phyloP scores from a whole-genome alignment of 2,329 filamentous ascomycete species.

The Exophiala sp. region DNA sequence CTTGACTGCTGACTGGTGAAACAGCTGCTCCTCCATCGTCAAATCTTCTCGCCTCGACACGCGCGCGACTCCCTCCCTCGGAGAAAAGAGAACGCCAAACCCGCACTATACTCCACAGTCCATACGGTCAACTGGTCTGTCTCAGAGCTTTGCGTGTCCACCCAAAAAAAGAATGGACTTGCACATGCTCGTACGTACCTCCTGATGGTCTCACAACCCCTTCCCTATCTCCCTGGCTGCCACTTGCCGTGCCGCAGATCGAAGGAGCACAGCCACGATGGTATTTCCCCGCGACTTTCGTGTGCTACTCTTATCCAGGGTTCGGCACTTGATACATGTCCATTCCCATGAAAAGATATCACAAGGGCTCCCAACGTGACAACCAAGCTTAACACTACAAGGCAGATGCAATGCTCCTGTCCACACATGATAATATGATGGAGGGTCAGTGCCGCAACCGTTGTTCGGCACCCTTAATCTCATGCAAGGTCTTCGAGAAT shows the following conservation, averaged over 20 bases:
- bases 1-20: constrained; percentile 20
- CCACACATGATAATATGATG: too few species aligned
- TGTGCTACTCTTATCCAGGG: background rate
- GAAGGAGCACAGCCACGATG: constrained; percentile 15
- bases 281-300: constrained; percentile 11
- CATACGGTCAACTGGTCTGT: constrained; percentile 3
- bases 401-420: too few species aligned
- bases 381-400: background rate
- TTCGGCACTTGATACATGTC: background rate
- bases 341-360: background rate
- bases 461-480: constrained; percentile 1
- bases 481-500: constrained; percentile 10
- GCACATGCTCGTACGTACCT: constrained; percentile 14
- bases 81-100: constrained; percentile 2
- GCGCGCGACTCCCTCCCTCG: constrained; percentile 11
- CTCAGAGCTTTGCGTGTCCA: constrained; percentile 12
- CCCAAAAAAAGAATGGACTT: background rate
- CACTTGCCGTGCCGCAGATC: constrained; percentile 18
- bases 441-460: background rate
- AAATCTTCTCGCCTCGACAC: constrained; percentile 12
- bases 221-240: constrained; percentile 9
- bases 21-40: constrained; percentile 10
- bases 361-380: background rate
- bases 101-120: background rate
- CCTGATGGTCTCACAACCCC: constrained; percentile 21